A percentile compares a stretch with the other conserved stretches of the same genome.
phyloP scores from a whole-genome alignment of 2,329 filamentous ascomycete genomes.

The Parasarocladium wereldwijsianum region DNA sequence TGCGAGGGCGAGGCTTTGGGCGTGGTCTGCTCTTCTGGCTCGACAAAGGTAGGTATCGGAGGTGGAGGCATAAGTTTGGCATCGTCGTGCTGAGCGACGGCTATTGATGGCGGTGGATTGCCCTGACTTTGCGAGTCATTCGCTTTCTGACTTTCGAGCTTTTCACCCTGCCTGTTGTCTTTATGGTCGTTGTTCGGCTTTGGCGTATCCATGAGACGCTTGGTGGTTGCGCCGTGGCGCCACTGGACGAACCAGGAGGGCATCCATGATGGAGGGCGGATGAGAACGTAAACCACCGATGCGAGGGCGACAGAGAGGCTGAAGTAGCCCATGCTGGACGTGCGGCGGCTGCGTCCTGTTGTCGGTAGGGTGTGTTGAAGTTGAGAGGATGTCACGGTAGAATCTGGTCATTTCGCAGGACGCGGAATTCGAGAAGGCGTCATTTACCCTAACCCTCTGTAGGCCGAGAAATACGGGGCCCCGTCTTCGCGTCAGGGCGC shows the following conservation, averaged over 20 bases:
- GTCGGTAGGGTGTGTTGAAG: no score
- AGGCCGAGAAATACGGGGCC: no score
- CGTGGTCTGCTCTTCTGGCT: conserved; percentile 27
- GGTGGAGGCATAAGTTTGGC: conserved; percentile 15
- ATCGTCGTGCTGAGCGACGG: not conserved
- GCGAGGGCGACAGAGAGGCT: conserved; percentile 48
- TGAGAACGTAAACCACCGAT: conserved; percentile 40
- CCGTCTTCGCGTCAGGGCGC: no score
- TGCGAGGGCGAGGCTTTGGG: conserved; percentile 29
- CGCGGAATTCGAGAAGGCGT: no score
- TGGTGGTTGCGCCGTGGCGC: conserved; percentile 1
- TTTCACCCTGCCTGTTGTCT: no score
- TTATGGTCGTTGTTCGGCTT: no score
- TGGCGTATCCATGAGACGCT: no score
- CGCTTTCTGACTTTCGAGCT: no score
- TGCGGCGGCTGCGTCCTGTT: no score
- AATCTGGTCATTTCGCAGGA: no score
- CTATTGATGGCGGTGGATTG: not conserved
- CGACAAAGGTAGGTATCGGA: conserved; percentile 11
- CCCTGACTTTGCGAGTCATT: not conserved
- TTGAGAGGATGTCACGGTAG: no score
- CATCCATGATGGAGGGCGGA: conserved; percentile 37
- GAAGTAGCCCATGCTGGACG: conserved; percentile 39
- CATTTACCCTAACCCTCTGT: no score
- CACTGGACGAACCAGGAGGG: conserved; percentile 10